phyloP scores from a whole-genome alignment of 257 asterid species.

The Penstemon newberryi region DNA sequence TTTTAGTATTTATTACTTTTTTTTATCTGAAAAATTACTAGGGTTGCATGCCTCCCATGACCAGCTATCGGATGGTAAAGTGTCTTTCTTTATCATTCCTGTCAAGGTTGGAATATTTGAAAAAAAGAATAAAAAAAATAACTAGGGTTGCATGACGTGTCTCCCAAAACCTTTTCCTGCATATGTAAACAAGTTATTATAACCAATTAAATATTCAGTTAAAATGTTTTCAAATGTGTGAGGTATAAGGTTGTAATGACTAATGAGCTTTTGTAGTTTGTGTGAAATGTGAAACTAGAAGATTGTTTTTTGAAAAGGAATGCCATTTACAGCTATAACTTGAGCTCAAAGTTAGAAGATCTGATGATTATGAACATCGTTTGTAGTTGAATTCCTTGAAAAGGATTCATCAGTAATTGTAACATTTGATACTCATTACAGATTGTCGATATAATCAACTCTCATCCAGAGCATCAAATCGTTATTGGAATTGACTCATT shows the following conservation, averaged over 20 bases:
- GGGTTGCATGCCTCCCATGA: too few species aligned
- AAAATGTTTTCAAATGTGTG: background rate
- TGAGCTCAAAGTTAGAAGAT: conserved; percentile 12
- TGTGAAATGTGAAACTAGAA: background rate
- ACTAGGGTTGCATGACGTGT: background rate
- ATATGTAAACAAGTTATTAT: background rate
- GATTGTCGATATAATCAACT: conserved; percentile 68
- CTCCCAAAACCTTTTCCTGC: background rate
- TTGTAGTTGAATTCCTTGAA: conserved; percentile 12
- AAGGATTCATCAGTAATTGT: conserved; percentile 22
- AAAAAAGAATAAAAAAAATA: too few species aligned
- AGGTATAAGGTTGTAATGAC: background rate
- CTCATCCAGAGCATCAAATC: conserved; percentile 83
- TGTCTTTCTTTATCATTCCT: too few species aligned
- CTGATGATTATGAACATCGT: background rate
- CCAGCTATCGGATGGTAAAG: too few species aligned
- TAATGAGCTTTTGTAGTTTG: conserved; percentile 2
- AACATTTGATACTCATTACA: conserved; percentile 34
- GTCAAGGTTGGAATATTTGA: too few species aligned
- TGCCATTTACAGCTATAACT: background rate
- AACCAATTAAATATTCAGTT: background rate
- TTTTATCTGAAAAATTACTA: too few species aligned
- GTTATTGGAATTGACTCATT: conserved; percentile 72
- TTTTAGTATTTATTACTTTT: too few species aligned
- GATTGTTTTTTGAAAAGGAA: background rate